A percentile compares a stretch with the other conserved stretches of the same genome.
These are phyloP conservation scores for Acmispon strigosus DNA, from an alignment of 306 rosid species.

Conservation along the genomic window DNA sequence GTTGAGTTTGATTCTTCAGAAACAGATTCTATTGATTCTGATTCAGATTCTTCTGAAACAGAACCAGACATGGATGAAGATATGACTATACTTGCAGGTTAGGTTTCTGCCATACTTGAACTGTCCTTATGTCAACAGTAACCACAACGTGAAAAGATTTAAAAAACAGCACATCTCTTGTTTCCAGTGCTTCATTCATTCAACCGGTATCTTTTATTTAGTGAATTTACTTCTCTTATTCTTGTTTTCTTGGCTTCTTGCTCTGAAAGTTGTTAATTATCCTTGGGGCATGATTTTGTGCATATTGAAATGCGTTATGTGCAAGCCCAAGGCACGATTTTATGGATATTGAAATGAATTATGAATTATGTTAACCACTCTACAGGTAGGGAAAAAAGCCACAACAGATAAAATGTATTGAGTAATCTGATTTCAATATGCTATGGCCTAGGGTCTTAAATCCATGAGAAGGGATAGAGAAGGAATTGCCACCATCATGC, in stretches of 20 bases:
- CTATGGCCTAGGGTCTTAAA: neutral
- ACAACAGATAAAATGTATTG: neutral
- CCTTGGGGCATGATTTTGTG: neutral
- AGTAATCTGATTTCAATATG: neutral
- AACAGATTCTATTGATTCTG: conserved; percentile 48
- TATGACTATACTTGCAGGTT: conserved; percentile 66
- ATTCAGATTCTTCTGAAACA: conserved; percentile 71
- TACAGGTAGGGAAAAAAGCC: neutral
- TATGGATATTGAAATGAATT: neutral
- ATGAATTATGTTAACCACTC: neutral
- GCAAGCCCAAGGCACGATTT: neutral
- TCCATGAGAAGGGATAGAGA: neutral
- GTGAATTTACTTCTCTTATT: neutral
- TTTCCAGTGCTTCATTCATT: neutral
- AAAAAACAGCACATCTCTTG: neutral
- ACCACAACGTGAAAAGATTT: neutral
- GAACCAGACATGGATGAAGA: conserved; percentile 61
- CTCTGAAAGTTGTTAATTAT: neutral
- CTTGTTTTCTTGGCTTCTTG: neutral
- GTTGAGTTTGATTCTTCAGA: conserved; percentile 56
- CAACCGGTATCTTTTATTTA: neutral
- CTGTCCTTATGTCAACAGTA: neutral
- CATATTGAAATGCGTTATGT: neutral
- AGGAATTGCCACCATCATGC: neutral
- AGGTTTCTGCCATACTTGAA: conserved; percentile 3